Base-by-base conservation (phyloP, 2,329 filamentous ascomycete genomes). In the Metarhizium humberi region DNA sequence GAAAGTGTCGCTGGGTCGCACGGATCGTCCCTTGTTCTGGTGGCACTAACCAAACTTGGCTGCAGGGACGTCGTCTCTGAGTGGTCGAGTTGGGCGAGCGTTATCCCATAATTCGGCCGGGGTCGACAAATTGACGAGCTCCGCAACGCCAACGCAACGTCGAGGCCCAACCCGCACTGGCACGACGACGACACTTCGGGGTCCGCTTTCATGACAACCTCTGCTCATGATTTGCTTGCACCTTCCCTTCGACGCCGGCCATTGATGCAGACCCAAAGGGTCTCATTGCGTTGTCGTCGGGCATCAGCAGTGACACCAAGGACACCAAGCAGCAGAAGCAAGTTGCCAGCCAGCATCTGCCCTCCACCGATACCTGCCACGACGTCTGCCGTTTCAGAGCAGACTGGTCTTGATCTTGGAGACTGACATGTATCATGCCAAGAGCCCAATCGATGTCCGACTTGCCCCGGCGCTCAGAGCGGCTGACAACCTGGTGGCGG, bases 381-480 rank as follows among this genome's bases (percentile, higher is more conserved):
- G 38, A 16, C 38, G 13, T 40, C 10, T 45, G 29, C 34, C 25
- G 36, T 46, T 36, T 30, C 20, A 30, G 30, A 14, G 20, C 45
- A 11, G 13, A 2, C 20, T 6, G 45, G 14, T 48, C 45, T 48
- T 30, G 45, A 8, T 30, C 45, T 8, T 30, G 5, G 13, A 30
- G 6, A 13, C 43, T 25, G 18, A 25, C 3, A 25, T 46, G 43
- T 46, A 5, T 46, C 36, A 40, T 34, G 46, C 50, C 32, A 42
- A 53, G 47, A 58, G 64, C 64, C 66, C 64, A 67, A 67, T 62
- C 60, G 60, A 61, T 60, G 57, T 60, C 63, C 64, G 61, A 66
- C 63, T 63, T 66, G 64, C 65, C 38, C 34, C 20, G 36, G 25
- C 50, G 50, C 50, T 52, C 50, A 34, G 18, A 32, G 50, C 38